Conservation (phyloP, 495 filamentous ascomycete species). For the Elaphomyces granulatus region DNA sequence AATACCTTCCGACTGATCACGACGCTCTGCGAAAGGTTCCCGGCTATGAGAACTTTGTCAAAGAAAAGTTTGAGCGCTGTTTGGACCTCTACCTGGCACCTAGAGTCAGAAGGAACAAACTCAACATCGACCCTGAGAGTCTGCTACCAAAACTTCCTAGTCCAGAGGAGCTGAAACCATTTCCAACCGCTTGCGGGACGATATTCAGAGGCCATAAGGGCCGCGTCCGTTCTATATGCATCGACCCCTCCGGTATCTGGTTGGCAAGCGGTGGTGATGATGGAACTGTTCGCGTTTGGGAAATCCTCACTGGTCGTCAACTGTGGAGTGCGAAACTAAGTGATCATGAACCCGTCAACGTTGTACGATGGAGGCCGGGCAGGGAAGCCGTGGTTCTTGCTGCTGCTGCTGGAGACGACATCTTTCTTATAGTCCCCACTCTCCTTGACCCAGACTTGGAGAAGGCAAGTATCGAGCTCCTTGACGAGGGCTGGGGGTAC, state of each 20-base stretch:
- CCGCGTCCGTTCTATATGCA: conserved; percentile 63
- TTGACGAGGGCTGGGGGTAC: conserved; percentile 83
- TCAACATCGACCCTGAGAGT: conserved; percentile 93
- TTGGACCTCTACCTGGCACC: conserved; percentile 93
- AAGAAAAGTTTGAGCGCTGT: conserved; percentile 91
- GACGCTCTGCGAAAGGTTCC: conserved; percentile 79
- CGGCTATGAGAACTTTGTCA: conserved; percentile 79
- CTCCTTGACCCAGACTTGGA: conserved; percentile 58
- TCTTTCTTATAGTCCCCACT: conserved; percentile 70
- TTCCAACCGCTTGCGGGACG: conserved; percentile 75
- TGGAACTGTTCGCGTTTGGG: conserved; percentile 85
- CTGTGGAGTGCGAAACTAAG: conserved; percentile 70
- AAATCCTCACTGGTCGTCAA: conserved; percentile 72
- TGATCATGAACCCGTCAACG: conserved; percentile 69
- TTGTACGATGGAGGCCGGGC: conserved; percentile 78
- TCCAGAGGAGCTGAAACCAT: conserved; percentile 83
- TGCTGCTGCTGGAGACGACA: conserved; percentile 67
- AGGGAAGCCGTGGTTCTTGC: conserved; percentile 69
- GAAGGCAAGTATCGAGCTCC: conserved; percentile 52
- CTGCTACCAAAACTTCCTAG: conserved; percentile 89
- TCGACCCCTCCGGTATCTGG: conserved; percentile 65
- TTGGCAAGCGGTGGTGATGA: conserved; percentile 90
- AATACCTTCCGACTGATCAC: conserved; percentile 71
- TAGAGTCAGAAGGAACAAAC: conserved; percentile 75
- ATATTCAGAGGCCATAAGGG: conserved; percentile 82